Base-by-base conservation (phyloP, 768 basidiomycete species). In the Lactarius deliciosus region DNA sequence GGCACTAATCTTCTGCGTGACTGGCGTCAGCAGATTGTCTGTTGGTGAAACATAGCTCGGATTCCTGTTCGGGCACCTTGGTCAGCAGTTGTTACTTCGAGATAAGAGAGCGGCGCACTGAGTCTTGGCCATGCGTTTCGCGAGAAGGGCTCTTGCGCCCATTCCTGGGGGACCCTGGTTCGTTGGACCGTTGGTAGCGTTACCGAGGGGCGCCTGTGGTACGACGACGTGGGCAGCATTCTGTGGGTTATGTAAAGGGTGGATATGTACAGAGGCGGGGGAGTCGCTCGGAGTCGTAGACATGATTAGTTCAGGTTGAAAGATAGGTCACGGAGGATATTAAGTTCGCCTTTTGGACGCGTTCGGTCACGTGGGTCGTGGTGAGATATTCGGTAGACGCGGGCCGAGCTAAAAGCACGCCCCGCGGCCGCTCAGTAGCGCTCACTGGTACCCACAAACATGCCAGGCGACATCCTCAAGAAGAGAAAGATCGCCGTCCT, bases 1-100 rank as follows among this genome's bases (percentile, higher is more conserved):
- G 20, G 91, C 91, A 59, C 82, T 90, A 61, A 98, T 83, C 77
- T 98, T 98, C 78, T 95, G 90, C 7, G 95, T 92, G 75, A 87
- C 87, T 3, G 96, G 96, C 2, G 94, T 96, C 83, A 98, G 86
- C 77, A 98, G 82, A 75, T 91, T 92, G 77, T 99, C 96, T 10
- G 96, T 97, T 2, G 96, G 96, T 20, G 96, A 98, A 73, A 96
- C 81, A 74, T 86, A 94, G 40, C 86, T 86, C 25, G 92, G 90
- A 76, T 97, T 97, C 76, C 94, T 94, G 75, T 36, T 18, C 36
- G 71, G 72, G 47, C 65, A 61, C 63, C 53, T 45, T 9, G 47
- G 36, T 47, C 20, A 60, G 53, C 3, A 4, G 36, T 20, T 16
- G 34, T 54, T 38, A 59, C 40, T 34, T 38, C 36, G 57, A 57